A percentile compares a stretch with the other conserved stretches of the same genome.
Conservation (phyloP, 768 basidiomycete genomes). For the Hysterangium stoloniferum region DNA sequence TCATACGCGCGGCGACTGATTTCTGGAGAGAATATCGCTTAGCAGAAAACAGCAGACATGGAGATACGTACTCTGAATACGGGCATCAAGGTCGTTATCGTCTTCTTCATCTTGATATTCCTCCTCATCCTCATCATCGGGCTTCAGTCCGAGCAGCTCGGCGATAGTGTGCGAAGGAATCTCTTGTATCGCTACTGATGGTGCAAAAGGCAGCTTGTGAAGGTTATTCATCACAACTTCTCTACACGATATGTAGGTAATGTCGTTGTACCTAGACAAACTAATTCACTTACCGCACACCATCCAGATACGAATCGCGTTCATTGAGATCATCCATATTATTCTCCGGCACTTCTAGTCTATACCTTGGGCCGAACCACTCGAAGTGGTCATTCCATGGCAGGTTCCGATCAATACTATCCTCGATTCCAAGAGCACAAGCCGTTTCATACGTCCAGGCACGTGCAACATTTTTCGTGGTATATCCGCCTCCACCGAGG, state of each 20-base stretch:
- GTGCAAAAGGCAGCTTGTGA: constrained; percentile 58
- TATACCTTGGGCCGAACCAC: constrained; percentile 94
- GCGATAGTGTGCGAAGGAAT: constrained; percentile 67
- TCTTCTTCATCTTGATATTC: constrained; percentile 36
- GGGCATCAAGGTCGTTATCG: constrained; percentile 46
- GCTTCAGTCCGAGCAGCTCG: constrained; percentile 50
- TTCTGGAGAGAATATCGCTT: neutral
- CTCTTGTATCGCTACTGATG: constrained; percentile 80
- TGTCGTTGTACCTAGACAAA: constrained; percentile 1
- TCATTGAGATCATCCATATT: constrained; percentile 95
- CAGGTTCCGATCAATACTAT: constrained; percentile 66
- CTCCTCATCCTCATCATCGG: constrained; percentile 30
- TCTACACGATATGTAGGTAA: constrained; percentile 36
- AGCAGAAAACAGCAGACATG: neutral
- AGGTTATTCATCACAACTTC: constrained; percentile 46
- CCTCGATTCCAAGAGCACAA: constrained; percentile 81
- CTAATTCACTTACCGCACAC: constrained; percentile 54
- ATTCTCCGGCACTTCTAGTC: constrained; percentile 82
- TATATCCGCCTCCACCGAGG: constrained; percentile 95
- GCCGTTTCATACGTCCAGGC: constrained; percentile 98
- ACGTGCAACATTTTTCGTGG: constrained; percentile 91
- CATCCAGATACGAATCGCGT: constrained; percentile 70
- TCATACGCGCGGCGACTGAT: constrained; percentile 7
- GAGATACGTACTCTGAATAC: constrained; percentile 13
- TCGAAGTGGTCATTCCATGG: constrained; percentile 91